A percentile compares a stretch with the other conserved stretches of the same genome.
Conservation (phyloP, 805 yeast species). For the Yarrowia deformans region DNA sequence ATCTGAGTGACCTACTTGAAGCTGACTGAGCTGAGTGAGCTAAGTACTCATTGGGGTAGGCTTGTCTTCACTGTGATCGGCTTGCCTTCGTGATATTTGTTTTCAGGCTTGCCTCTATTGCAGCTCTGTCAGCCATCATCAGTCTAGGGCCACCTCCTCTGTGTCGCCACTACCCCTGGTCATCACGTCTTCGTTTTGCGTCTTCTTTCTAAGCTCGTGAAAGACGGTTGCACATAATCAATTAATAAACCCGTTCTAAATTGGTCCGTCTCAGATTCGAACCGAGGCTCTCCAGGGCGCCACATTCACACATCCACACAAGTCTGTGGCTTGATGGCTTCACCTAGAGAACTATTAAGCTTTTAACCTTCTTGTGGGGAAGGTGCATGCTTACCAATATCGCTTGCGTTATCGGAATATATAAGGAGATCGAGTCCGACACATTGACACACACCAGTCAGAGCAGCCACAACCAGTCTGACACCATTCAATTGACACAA, state of each 20-base stretch:
- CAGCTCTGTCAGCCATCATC: too few relatives aligned
- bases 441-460: too few relatives aligned
- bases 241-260: neutral
- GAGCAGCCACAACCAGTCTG: neutral
- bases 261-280: neutral
- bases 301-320: neutral
- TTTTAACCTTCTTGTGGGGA: constrained; percentile 20
- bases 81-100: too few relatives aligned
- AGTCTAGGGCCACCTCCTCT: too few relatives aligned
- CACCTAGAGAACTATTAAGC: too few relatives aligned
- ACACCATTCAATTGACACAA: neutral
- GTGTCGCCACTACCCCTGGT: too few relatives aligned
- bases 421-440: neutral
- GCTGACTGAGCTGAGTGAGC: too few relatives aligned
- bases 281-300: constrained; percentile 9
- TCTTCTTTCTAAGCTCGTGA: neutral
- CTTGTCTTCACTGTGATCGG: too few relatives aligned
- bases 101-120: too few relatives aligned
- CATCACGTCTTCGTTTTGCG: constrained; percentile 6
- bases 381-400: constrained; percentile 24
- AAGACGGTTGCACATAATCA: neutral
- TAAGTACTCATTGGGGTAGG: too few relatives aligned
- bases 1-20: too few relatives aligned
- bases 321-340: constrained; percentile 9
- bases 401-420: neutral